These are phyloP conservation scores for Sporothrix humicola DNA, from an alignment of 2,329 filamentous ascomycete species.

Conservation along the genomic window DNA sequence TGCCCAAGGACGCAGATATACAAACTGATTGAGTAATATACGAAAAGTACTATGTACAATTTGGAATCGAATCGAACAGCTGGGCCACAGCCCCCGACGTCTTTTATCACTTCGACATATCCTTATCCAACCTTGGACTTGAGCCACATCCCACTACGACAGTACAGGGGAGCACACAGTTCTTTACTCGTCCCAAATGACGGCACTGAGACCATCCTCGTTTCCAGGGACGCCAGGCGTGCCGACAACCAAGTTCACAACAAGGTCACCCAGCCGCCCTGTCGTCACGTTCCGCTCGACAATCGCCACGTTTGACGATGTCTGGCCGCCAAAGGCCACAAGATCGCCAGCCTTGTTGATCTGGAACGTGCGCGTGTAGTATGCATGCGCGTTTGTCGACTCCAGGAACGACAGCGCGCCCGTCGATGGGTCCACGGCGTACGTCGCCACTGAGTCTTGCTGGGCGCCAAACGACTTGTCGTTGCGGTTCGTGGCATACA, in stretches of 20 bases:
- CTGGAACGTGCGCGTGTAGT: slow-evolving; percentile 66
- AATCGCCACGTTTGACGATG: slow-evolving; percentile 63
- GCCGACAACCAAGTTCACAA: slow-evolving; percentile 51
- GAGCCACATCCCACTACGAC: too few relatives aligned
- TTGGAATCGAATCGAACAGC: background rate
- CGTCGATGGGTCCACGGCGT: slow-evolving; percentile 51
- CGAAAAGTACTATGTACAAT: slow-evolving; percentile 1
- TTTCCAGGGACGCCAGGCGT: slow-evolving; percentile 49
- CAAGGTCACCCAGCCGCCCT: slow-evolving; percentile 59
- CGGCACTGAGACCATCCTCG: slow-evolving; percentile 56
- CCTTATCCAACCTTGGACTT: background rate
- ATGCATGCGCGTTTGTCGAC: slow-evolving; percentile 62
- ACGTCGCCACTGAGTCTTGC: slow-evolving; percentile 63
- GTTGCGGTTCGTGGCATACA: slow-evolving; percentile 67
- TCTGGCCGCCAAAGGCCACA: slow-evolving; percentile 68
- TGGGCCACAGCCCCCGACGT: too few relatives aligned
- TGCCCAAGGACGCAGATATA: too few relatives aligned
- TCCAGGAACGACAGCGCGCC: slow-evolving; percentile 60
- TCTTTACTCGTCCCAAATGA: slow-evolving; percentile 54
- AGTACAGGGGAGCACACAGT: background rate
- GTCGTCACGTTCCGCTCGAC: slow-evolving; percentile 59
- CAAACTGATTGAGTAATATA: background rate
- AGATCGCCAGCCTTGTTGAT: slow-evolving; percentile 64
- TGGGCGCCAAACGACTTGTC: slow-evolving; percentile 61
- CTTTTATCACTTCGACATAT: background rate